phyloP scores from a whole-genome alignment of 202 grass and related monocot species.

The Schoenoplectus tabernaemontani region DNA sequence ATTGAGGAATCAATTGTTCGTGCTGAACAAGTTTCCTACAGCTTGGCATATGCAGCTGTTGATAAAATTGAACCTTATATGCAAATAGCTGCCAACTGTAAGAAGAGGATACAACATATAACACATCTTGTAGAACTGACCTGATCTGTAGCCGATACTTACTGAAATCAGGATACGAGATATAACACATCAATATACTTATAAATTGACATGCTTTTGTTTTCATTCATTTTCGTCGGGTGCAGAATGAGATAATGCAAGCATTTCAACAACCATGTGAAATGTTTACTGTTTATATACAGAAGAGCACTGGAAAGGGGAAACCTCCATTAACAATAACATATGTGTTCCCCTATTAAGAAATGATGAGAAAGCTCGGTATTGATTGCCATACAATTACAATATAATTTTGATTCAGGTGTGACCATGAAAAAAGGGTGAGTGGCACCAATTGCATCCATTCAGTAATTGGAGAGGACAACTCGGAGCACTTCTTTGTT shows the following conservation, averaged over 20 bases:
- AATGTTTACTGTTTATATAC: too few relatives aligned
- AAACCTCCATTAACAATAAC: too few relatives aligned
- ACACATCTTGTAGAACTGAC: not conserved
- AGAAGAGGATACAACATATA: not conserved
- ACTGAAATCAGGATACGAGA: too few relatives aligned
- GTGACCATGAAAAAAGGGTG: conserved; percentile 84
- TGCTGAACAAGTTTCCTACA: not conserved
- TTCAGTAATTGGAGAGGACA: conserved; percentile 56
- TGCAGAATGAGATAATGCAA: not conserved
- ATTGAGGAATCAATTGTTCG: not conserved
- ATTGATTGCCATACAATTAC: not conserved
- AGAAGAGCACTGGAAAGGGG: too few relatives aligned
- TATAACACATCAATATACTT: too few relatives aligned
- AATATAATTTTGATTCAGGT: conserved; percentile 33
- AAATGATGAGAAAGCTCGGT: not conserved
- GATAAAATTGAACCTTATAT: not conserved
- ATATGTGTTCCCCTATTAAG: not conserved
- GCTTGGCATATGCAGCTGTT: not conserved
- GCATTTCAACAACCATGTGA: not conserved
- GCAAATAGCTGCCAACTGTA: not conserved
- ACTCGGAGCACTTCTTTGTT: conserved; percentile 78
- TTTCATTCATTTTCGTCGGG: too few relatives aligned
- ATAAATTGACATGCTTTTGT: too few relatives aligned
- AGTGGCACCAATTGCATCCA: conserved; percentile 53
- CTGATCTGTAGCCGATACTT: not conserved